Evolutionary conservation across 1,139 yeast genomes (phyloP).

Genomic region (Saccharomyces hybrid): DNA sequence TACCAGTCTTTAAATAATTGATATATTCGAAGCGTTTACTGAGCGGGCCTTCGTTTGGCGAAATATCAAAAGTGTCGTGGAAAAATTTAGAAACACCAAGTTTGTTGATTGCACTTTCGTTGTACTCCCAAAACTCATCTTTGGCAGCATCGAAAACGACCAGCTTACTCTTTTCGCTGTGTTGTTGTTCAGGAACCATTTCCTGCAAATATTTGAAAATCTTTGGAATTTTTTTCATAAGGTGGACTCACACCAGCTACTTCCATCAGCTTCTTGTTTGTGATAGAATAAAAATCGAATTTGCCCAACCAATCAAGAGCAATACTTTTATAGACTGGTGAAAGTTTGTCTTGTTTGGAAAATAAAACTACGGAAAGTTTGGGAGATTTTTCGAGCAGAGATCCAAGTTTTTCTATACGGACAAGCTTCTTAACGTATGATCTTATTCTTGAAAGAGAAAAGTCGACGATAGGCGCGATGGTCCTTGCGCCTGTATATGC

Average conservation of each 20-base stretch:
- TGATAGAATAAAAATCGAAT: constrained; percentile 34
- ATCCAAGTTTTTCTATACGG: constrained; percentile 22
- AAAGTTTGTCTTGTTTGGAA: constrained; percentile 41
- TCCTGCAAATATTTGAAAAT: background rate
- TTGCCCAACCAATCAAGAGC: constrained; percentile 63
- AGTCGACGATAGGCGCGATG: constrained; percentile 50
- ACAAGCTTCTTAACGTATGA: constrained; percentile 58
- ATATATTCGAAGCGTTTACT: constrained; percentile 23
- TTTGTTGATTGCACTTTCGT: constrained; percentile 16
- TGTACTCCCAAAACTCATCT: constrained; percentile 17
- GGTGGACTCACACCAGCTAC: background rate
- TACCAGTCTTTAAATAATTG: constrained; percentile 13
- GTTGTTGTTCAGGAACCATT: constrained; percentile 2
- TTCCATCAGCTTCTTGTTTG: constrained; percentile 11
- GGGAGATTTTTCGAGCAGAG: constrained; percentile 32
- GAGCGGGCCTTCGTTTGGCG: constrained; percentile 28
- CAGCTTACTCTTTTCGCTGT: constrained; percentile 14
- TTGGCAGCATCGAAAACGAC: constrained; percentile 19
- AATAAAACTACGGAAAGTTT: constrained; percentile 35
- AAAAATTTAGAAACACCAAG: constrained; percentile 17
- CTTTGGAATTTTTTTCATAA: background rate
- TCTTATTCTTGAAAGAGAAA: constrained; percentile 55
- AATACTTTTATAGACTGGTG: constrained; percentile 61
- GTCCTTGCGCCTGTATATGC: constrained; percentile 63
- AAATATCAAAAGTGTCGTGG: constrained; percentile 8